Evolutionary conservation across 306 rosid species (phyloP).

Genomic region (Fragaria nilgerrensis): DNA sequence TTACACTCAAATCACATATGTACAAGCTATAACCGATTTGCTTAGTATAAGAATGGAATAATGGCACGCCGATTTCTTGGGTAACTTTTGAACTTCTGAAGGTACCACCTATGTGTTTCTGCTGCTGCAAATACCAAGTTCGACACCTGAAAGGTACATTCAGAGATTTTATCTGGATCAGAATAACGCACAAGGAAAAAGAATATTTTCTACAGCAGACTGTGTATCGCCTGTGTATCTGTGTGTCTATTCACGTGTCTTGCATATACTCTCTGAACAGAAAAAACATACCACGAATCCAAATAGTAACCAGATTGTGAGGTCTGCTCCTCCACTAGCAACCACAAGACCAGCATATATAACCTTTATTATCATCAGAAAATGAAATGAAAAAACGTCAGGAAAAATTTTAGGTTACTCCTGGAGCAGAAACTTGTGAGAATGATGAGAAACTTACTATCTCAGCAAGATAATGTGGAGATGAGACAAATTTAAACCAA

Average conservation of each 20-base stretch:
- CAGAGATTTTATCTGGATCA: neutral
- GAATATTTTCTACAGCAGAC: neutral
- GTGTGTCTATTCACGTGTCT: neutral
- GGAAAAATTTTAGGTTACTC: neutral
- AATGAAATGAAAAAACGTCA: neutral
- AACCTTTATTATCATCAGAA: conserved; percentile 47
- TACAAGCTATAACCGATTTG: neutral
- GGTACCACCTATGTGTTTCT: conserved; percentile 87
- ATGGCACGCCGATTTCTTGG: conserved; percentile 58
- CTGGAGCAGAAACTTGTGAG: neutral
- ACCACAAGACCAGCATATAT: conserved; percentile 70
- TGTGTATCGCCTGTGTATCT: neutral
- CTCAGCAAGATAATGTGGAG: conserved; percentile 90
- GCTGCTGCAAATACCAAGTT: conserved; percentile 72
- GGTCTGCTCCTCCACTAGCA: conserved; percentile 76
- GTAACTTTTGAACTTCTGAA: conserved; percentile 66
- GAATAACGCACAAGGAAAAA: conserved; percentile 4
- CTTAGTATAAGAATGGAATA: conserved; percentile 60
- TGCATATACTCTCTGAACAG: neutral
- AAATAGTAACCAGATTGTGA: conserved; percentile 75
- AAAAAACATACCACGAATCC: conserved; percentile 63
- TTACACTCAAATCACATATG: neutral
- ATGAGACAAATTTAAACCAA: conserved; percentile 83
- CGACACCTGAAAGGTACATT: conserved; percentile 50
- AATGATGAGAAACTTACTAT: conserved; percentile 51